Evolutionary conservation across 2,329 filamentous ascomycete genomes (phyloP), one percentile per base, ranked within the genome.

Genomic region (Neonectria punicea): DNA sequence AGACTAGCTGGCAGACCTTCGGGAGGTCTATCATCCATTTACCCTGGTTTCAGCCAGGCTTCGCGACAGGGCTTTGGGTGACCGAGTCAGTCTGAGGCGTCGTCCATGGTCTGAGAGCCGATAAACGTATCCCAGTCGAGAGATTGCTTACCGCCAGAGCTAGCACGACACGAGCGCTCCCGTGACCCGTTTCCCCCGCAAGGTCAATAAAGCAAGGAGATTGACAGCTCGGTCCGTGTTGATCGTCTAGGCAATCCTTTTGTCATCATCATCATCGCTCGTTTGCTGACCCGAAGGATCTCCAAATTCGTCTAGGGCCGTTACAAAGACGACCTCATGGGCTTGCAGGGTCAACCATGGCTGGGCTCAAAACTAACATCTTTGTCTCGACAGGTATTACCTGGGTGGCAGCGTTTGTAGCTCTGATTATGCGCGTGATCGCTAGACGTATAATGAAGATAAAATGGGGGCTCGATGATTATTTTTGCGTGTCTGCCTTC

Each of bases 381-480:
- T 69, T 67, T 55, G 51, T 53, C 30, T 63, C 63, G 11, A 56
- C 70, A 14, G 53, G 43, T 22, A 43, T 74, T 36, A 72, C 71
- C 25, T 74, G 70, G 72, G 20, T 65, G 16, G 68, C 65, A 6
- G 72, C 72, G 6, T 25, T 73, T 18, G 36, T 71, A 25, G 62
- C 72, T 7, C 39, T 73, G 43, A 44, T 68, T 10, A 61, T 71
- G 18, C 67, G 72, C 10, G n/a, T 72, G 0, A 60, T 67, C 44
- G 72, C 72, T 3, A 54, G 72, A 5, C 70, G 67, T 1, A 67
- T 74, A 60, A 74, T 69, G 6, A 74, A 74, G 53, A 61, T 70
- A 3, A 16, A 18, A 1, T 74, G 72, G 72, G 74, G 72, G 69
- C 67, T 60, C 51, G 72, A 74, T 39, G 72, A 74, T 36, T 74